These are phyloP conservation scores for Thermomucor indicae-seudaticae DNA, from an alignment of 371 early-diverging fungal genomes.

Conservation along the genomic window DNA sequence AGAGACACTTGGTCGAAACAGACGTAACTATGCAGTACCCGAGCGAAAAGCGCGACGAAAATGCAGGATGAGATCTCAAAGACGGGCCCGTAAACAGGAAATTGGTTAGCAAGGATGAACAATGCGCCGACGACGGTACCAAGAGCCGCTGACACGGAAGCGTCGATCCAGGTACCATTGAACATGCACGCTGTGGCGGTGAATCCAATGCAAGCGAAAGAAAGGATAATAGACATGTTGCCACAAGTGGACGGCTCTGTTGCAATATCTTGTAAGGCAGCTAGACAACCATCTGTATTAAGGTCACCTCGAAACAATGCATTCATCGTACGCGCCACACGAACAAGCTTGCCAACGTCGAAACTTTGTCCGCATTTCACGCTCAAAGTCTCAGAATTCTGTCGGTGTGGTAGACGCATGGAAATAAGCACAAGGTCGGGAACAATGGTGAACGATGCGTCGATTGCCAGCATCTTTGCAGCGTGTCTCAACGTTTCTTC, in stretches of 20 bases:
- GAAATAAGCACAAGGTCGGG: conserved; percentile 37
- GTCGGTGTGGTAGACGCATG: conserved; percentile 2
- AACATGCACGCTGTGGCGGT: conserved; percentile 34
- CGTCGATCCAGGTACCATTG: conserved; percentile 41
- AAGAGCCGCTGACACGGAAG: conserved; percentile 15
- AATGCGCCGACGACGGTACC: conserved; percentile 29
- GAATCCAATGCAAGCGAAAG: conserved; percentile 31
- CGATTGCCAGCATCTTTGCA: conserved; percentile 18
- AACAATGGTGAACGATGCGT: conserved; percentile 35
- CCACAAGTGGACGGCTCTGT: conserved; percentile 33
- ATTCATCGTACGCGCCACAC: conserved; percentile 30
- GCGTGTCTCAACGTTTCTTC: conserved; percentile 36
- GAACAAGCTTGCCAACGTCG: conserved; percentile 35
- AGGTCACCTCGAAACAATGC: conserved; percentile 21
- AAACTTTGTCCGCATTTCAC: conserved; percentile 34
- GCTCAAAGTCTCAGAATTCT: conserved; percentile 23
- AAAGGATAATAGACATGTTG: background rate
- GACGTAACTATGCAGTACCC: conserved; percentile 24
- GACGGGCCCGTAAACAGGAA: conserved; percentile 34
- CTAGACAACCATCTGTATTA: conserved; percentile 12
- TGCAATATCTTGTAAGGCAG: conserved; percentile 25
- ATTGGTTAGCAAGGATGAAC: conserved; percentile 22
- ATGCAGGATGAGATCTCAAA: conserved; percentile 42
- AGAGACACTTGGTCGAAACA: conserved; percentile 38
- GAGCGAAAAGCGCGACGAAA: conserved; percentile 25